Evolutionary conservation across 768 basidiomycete species (phyloP).

Genomic region (Pilatotrama ljubarskyi): DNA sequence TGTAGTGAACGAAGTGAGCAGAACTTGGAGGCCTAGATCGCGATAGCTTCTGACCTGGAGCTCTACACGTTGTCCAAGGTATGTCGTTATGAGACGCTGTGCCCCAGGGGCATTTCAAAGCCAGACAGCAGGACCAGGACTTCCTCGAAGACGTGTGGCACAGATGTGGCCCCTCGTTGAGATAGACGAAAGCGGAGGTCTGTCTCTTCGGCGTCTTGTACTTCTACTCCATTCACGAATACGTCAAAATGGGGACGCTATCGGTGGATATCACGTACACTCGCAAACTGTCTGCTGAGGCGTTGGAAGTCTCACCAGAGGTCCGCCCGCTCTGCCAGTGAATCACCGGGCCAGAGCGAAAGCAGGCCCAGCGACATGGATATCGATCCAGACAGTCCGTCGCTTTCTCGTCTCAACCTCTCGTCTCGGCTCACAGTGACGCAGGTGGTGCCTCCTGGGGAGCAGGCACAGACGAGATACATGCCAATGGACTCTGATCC

Average conservation of each 20-base stretch:
- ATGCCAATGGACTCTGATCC: background rate
- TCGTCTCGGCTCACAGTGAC: too few species aligned
- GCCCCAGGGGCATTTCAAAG: background rate
- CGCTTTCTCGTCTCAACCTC: background rate
- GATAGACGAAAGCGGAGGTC: slow-evolving; percentile 5
- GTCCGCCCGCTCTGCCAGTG: background rate
- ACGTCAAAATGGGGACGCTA: background rate
- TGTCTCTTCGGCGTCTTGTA: background rate
- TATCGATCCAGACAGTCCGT: background rate
- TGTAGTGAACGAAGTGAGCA: too few species aligned
- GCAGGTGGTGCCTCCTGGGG: too few species aligned
- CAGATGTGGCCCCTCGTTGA: background rate
- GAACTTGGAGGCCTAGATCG: slow-evolving; percentile 10
- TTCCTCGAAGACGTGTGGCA: background rate
- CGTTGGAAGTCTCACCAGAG: background rate
- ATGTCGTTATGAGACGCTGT: background rate
- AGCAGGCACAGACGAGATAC: too few species aligned
- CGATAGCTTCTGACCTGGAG: slow-evolving; percentile 13
- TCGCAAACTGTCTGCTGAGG: background rate
- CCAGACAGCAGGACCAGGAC: background rate
- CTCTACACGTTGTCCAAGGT: slow-evolving; percentile 9
- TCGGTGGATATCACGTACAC: background rate
- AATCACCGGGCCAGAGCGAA: background rate
- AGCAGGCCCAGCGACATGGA: background rate
- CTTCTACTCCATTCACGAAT: background rate